Evolutionary conservation across 129 eudicot species (phyloP), one percentile per base, ranked within the genome.

Genomic region (Logfia minima): DNA sequence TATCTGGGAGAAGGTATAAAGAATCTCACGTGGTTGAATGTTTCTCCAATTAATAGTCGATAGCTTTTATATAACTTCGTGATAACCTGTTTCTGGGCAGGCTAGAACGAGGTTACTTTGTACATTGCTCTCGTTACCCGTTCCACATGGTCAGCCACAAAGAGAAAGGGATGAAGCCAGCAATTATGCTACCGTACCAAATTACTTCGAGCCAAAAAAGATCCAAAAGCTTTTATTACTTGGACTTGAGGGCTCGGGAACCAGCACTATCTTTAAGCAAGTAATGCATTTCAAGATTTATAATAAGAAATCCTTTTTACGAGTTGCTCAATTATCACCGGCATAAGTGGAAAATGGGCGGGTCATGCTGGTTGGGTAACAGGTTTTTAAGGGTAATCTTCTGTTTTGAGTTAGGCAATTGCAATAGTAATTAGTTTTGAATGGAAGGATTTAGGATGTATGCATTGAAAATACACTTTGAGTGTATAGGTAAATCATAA

Each of bases 191-290:
- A 77, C 83, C 8, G 88, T 91, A 69, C 93, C 99, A 26, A 92
- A 88, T 85, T 95, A 84, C 84, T 84, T 91, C 21, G 96, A 95
- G 84, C 95, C 84, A 73, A 95, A 89, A 80, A 95, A 80, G 64
- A 65, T 80, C 64, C 96, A 95, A 73, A 95, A 89, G 79, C 92
- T 95, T 80, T 90, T 95, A 72, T 86, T 95, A 66, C 87, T 95
- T 83, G 99, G 99, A 62, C 94, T 88, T 28, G 88, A 85, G 65
- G 94, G 99, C 32, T 89, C 97, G 19, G 99, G 99, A 79, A 95
- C 99, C 65, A 95, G 99, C 90, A 95, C 99, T 14, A 89, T 95
- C n/a, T 95, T 95, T 79, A 95, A 95, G 86, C 99, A 95, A 95
- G 99, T 94, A 81, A 37, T 66, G 32, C 41, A n/a, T 32, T 68